Conservation (phyloP, 2,329 filamentous ascomycete species). For the Botrytis fabae region DNA sequence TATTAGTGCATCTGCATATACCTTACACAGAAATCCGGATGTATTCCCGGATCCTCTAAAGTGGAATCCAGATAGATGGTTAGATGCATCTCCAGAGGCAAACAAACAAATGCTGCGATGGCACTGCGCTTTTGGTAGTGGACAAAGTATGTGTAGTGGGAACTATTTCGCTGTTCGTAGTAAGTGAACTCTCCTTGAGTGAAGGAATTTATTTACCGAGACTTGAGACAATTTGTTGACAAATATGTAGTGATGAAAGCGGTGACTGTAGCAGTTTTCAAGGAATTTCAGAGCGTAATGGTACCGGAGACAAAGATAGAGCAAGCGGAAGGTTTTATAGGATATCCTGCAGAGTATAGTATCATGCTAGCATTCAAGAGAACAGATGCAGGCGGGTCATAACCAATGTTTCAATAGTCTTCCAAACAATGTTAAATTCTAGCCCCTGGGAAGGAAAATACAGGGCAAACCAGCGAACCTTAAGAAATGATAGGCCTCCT, state of each 20-base stretch:
- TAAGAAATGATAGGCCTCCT: not conserved
- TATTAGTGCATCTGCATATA: conserved; percentile 22
- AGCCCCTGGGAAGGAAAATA: not conserved
- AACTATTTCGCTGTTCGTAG: conserved; percentile 61
- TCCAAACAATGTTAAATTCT: not conserved
- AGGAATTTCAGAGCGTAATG: conserved; percentile 59
- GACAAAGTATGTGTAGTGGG: conserved; percentile 65
- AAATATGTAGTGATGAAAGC: conserved; percentile 64
- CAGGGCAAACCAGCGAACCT: too few relatives aligned
- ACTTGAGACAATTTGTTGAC: not conserved
- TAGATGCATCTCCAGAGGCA: conserved; percentile 43
- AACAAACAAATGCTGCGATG: conserved; percentile 49
- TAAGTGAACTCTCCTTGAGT: conserved; percentile 37
- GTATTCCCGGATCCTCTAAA: conserved; percentile 50
- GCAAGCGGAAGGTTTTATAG: conserved; percentile 49
- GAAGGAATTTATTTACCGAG: not conserved
- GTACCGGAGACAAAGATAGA: conserved; percentile 63
- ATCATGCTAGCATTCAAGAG: not conserved
- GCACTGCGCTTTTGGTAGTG: conserved; percentile 67
- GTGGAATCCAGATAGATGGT: conserved; percentile 49
- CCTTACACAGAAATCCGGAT: conserved; percentile 20
- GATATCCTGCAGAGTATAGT: not conserved
- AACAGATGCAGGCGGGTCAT: not conserved
- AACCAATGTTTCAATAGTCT: not conserved
- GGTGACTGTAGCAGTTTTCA: conserved; percentile 66